phyloP scores from a whole-genome alignment of 179 eudicot species.

The Silene noctiflora region DNA sequence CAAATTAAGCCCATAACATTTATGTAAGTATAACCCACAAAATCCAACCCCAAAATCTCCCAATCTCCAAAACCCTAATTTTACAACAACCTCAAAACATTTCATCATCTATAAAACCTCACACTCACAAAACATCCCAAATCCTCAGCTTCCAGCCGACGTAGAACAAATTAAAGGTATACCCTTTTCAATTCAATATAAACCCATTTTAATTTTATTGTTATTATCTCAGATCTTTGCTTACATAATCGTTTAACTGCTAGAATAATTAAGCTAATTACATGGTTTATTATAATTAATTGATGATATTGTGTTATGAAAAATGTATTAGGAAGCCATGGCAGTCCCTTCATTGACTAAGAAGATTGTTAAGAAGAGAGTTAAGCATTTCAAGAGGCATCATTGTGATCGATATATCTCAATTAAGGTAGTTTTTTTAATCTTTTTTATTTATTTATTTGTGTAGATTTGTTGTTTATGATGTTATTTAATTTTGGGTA shows the following conservation, averaged over 20 bases:
- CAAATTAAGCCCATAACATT: too few relatives aligned
- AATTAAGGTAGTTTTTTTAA: constrained; percentile 24
- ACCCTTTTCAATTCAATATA: background rate
- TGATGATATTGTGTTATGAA: background rate
- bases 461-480: background rate
- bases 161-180: background rate
- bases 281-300: background rate
- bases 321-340: constrained; percentile 18
- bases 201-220: background rate
- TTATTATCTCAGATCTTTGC: background rate
- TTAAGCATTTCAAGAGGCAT: constrained; percentile 41
- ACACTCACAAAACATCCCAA: background rate
- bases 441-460: background rate
- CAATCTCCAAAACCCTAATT: background rate
- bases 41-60: background rate
- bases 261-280: background rate
- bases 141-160: background rate
- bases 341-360: constrained; percentile 36
- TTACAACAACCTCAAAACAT: background rate
- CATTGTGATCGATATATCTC: constrained; percentile 32
- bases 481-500: background rate
- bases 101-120: background rate
- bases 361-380: constrained; percentile 41
- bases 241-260: background rate
- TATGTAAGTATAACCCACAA: background rate